Evolutionary conservation across 2,329 filamentous ascomycete species (phyloP).

Genomic region (Trichophyton simii): DNA sequence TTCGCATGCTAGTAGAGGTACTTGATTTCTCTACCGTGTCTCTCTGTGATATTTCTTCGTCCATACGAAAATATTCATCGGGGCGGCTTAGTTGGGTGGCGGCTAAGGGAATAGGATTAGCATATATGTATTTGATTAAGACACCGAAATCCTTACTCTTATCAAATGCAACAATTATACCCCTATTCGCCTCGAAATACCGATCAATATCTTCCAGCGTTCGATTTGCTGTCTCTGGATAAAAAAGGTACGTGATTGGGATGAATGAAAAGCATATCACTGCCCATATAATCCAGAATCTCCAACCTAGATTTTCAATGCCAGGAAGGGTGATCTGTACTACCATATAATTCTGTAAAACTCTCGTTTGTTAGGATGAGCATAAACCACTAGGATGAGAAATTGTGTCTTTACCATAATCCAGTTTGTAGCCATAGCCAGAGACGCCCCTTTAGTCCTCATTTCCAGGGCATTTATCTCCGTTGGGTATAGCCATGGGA

Average conservation of each 20-base stretch:
- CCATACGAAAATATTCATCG: constrained; percentile 14
- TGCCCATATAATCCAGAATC: constrained; percentile 30
- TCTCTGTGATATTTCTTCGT: constrained; percentile 13
- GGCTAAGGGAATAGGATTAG: constrained; percentile 4
- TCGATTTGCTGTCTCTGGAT: constrained; percentile 42
- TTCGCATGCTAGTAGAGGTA: background rate
- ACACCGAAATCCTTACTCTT: constrained; percentile 11
- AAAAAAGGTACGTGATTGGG: constrained; percentile 33
- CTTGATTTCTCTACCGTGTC: background rate
- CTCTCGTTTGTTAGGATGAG: constrained; percentile 26
- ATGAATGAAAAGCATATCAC: constrained; percentile 28
- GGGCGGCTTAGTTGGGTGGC: constrained; percentile 15
- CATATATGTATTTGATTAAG: background rate
- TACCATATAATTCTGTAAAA: constrained; percentile 18
- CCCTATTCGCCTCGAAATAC: constrained; percentile 25
- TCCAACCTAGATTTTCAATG: constrained; percentile 19
- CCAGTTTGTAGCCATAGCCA: constrained; percentile 20
- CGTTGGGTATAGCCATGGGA: constrained; percentile 20
- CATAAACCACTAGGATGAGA: constrained; percentile 15
- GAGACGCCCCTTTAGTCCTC: constrained; percentile 13
- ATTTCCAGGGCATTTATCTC: constrained; percentile 14
- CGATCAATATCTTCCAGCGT: constrained; percentile 25
- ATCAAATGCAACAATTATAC: constrained; percentile 15
- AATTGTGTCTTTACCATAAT: constrained; percentile 17
- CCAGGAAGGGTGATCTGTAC: constrained; percentile 17